Evolutionary conservation across 345 rosid genomes (phyloP), one percentile per base, ranked within the genome.

Genomic region (Acer negundo): DNA sequence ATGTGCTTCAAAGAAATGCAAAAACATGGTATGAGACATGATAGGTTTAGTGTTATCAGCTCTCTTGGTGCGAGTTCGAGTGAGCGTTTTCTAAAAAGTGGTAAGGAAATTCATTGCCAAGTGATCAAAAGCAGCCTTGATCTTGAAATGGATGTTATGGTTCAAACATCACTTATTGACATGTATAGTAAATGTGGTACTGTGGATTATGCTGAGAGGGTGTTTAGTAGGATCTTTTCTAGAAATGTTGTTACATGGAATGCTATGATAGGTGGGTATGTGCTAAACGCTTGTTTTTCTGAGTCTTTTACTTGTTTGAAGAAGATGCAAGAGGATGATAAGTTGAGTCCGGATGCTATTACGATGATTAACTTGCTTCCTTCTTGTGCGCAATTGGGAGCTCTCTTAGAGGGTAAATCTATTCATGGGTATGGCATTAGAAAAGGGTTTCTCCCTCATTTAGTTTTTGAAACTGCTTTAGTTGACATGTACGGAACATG

Each of bases 61-160:
- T 84, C 82, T 44, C 79, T 92, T 2, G 89, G 91, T 62, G 94
- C 92, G 15, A 86, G 89, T 82, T 90, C 92, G 26, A 28, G 62
- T 2, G 62, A 81, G 68, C 56, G 56, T 83, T 80, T 63, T 89
- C 73, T 73, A 17, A 78, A 4, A 42, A 62, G 73, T 26, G 95
- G 98, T 2, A 91, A 86, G 86, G 97, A 87, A 80, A 86, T 94
- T 80, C 98, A 94, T 83, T 88, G 94, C 79, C 84, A 86, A 46
- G 88, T 83, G 2, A 83, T 90, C 77, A 89, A 82, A 77, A 80
- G 53, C 68, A 80, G 87, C 11, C 75, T 87, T 75, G 92, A 85
- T 9, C 75, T 87, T 75, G 92, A 85, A 66, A 78, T 59, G 11
- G 90, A 92, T 63, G 62, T 83, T 53, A 89, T 86, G 94, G 90